These are phyloP conservation scores for Asterella californica DNA, from an alignment of 225 moss, liverwort and hornwort genomes.

Conservation along the genomic window DNA sequence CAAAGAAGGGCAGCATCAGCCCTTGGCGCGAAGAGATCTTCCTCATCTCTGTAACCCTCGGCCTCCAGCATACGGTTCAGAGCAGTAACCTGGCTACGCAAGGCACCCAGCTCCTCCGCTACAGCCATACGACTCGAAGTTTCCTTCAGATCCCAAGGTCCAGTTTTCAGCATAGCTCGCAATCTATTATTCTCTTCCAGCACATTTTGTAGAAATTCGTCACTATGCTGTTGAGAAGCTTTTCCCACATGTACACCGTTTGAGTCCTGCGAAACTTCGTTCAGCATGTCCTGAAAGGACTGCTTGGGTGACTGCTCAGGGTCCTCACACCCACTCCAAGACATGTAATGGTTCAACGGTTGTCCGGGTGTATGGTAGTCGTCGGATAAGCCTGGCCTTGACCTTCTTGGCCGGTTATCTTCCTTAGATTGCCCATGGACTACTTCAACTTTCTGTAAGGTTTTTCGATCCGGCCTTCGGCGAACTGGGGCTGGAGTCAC, in stretches of 20 bases:
- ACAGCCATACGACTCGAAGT: neutral
- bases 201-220: conserved; percentile 15
- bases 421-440: neutral
- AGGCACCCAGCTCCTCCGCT: conserved; percentile 18
- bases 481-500: conserved; percentile 23
- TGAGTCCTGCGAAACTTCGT: conserved; percentile 8
- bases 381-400: neutral
- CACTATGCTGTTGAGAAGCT: conserved; percentile 1
- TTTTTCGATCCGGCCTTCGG: conserved; percentile 11
- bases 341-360: conserved; percentile 10
- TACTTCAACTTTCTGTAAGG: neutral
- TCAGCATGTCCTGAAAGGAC: neutral
- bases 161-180: conserved; percentile 17
- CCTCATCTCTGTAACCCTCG: neutral
- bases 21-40: neutral
- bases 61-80: conserved; percentile 8
- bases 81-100: conserved; percentile 14
- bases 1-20: neutral
- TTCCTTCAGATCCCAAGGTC: neutral
- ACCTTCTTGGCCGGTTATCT: neutral
- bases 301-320: neutral
- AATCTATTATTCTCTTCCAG: conserved; percentile 14
- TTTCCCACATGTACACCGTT: neutral
- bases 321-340: conserved; percentile 10
- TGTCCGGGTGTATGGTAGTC: neutral